Conservation (phyloP, 441 rosid genomes). For the Metrosideros polymorpha region DNA sequence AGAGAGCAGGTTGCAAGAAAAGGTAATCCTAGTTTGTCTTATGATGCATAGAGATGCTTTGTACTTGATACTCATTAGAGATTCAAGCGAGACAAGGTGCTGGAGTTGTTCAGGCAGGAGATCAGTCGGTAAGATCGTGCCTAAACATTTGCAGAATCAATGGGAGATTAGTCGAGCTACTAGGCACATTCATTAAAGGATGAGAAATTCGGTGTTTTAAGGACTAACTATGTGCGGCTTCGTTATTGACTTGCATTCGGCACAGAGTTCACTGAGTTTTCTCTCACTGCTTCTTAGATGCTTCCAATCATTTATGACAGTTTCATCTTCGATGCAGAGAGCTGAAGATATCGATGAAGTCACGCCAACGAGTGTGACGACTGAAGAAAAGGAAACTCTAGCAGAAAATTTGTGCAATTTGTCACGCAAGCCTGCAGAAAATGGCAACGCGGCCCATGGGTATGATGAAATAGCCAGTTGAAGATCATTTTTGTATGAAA, state of each 20-base stretch:
- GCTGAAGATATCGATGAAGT: constrained; percentile 1
- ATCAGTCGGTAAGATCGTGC: neutral
- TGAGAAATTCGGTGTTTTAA: neutral
- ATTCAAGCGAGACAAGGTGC: neutral
- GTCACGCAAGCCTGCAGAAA: constrained; percentile 1
- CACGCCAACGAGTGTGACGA: neutral
- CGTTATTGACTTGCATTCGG: neutral
- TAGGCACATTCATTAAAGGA: neutral
- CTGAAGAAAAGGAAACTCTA: constrained; percentile 2
- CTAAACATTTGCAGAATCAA: neutral
- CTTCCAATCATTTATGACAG: neutral
- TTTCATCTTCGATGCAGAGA: neutral
- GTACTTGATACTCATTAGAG: neutral
- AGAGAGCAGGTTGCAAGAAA: constrained; percentile 39
- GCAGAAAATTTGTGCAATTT: neutral
- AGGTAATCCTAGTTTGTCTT: neutral
- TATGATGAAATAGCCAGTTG: neutral
- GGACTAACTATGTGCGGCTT: neutral
- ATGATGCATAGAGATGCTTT: neutral
- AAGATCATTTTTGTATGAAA: neutral
- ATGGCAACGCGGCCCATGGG: constrained; percentile 2
- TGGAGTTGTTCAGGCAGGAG: neutral
- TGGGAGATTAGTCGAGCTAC: neutral
- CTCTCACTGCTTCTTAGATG: neutral
- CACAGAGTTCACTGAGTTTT: neutral